Evolutionary conservation across 169 alveolate genomes (phyloP).

Genomic region (Cryptosporidium parvum): DNA sequence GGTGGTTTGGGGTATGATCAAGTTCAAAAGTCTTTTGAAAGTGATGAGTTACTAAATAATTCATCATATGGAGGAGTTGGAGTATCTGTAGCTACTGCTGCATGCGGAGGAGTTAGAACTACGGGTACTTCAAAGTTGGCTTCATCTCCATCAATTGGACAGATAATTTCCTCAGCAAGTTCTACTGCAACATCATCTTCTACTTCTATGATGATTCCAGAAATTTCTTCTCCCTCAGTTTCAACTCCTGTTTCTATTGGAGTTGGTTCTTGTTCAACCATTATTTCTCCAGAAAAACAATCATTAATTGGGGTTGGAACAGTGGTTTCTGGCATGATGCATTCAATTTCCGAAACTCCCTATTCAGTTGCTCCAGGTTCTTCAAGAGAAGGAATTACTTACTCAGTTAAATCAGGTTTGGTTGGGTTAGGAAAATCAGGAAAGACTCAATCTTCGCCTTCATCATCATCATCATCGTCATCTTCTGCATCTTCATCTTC

Average conservation of each 20-base stretch:
- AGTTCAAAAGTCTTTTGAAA: constrained; percentile 20
- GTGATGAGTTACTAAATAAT: neutral
- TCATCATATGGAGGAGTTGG: constrained; percentile 12
- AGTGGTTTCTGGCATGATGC: neutral
- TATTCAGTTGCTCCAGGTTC: neutral
- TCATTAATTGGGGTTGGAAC: neutral
- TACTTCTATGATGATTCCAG: constrained; percentile 36
- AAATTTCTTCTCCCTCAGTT: constrained; percentile 46
- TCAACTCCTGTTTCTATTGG: constrained; percentile 40
- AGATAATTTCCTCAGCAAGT: constrained; percentile 13
- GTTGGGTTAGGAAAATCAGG: neutral
- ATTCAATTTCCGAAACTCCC: neutral
- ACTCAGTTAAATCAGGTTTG: neutral
- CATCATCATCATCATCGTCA: neutral
- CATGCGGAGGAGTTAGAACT: neutral
- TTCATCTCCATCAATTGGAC: neutral
- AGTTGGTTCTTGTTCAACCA: constrained; percentile 5
- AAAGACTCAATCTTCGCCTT: neutral
- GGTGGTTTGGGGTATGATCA: neutral
- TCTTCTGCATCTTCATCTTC: neutral
- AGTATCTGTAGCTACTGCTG: neutral
- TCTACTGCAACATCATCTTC: constrained; percentile 13
- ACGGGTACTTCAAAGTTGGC: neutral
- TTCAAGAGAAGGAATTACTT: constrained; percentile 13
- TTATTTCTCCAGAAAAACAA: constrained; percentile 28